These are phyloP conservation scores for Selaginella tamariscina DNA, from an alignment of 75 land plant species.

Conservation along the genomic window DNA sequence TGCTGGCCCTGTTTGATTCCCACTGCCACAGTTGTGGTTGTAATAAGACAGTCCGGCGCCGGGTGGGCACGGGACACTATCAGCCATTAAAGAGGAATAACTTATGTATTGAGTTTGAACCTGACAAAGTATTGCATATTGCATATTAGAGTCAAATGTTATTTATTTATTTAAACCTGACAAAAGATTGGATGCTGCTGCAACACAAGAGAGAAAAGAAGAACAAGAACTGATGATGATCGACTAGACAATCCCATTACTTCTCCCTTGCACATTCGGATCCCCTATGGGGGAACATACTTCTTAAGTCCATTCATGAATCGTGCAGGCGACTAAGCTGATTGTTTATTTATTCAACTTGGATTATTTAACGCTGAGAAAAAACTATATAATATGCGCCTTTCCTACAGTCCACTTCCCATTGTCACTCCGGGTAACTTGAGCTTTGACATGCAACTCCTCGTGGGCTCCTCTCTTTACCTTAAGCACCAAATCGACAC, in stretches of 20 bases:
- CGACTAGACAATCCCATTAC: no score
- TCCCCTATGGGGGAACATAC: no score
- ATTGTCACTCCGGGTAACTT: slow-evolving; percentile 39
- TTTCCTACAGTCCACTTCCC: slow-evolving; percentile 39
- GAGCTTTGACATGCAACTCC: slow-evolving; percentile 50
- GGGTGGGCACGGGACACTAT: neutral
- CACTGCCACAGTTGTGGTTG: neutral
- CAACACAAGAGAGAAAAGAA: neutral
- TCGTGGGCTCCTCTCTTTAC: slow-evolving; percentile 48
- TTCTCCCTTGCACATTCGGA: no score
- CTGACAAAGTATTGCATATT: no score
- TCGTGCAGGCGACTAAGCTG: no score
- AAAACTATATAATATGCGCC: slow-evolving; percentile 14
- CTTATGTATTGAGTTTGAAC: neutral
- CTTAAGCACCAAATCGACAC: slow-evolving; percentile 45
- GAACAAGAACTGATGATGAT: no score
- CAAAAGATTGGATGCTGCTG: neutral
- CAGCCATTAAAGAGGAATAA: neutral
- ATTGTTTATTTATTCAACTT: no score
- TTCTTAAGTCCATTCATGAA: no score
- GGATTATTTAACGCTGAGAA: no score
- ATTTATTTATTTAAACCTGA: no score
- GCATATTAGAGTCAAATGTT: no score
- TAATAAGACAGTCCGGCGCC: neutral
- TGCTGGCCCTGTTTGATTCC: neutral